Evolutionary conservation across 805 yeast species (phyloP).

Genomic region (Wickerhamomyces bisporus): DNA sequence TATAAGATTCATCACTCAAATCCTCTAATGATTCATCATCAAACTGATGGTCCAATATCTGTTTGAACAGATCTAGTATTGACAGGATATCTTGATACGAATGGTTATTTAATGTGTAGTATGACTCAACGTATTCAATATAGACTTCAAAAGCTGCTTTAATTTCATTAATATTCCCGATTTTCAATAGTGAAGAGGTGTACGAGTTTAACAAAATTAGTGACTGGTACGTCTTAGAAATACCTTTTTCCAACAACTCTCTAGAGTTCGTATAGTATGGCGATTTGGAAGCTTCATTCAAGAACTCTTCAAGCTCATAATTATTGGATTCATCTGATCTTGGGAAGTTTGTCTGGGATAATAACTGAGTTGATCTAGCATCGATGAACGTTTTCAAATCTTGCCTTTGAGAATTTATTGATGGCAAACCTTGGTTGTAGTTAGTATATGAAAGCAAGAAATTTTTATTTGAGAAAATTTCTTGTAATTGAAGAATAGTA

Average conservation of each 20-base stretch:
- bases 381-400: constrained; percentile 11
- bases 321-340: constrained; percentile 34
- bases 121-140: constrained; percentile 34
- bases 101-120: constrained; percentile 30
- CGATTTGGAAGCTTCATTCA: constrained; percentile 22
- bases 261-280: not conserved
- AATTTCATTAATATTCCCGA: constrained; percentile 17
- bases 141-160: constrained; percentile 36
- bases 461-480: constrained; percentile 11
- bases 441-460: constrained; percentile 13
- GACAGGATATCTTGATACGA: constrained; percentile 34
- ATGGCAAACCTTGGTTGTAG: not conserved
- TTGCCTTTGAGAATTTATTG: not conserved
- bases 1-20: constrained; percentile 9
- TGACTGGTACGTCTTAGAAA: constrained; percentile 43
- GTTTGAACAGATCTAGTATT: constrained; percentile 10
- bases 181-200: constrained; percentile 26
- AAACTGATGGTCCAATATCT: constrained; percentile 9
- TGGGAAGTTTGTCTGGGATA: constrained; percentile 36
- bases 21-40: not conserved
- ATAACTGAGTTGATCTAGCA: constrained; percentile 9
- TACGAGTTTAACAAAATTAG: constrained; percentile 29
- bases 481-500: constrained; percentile 3
- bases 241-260: constrained; percentile 27
- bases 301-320: constrained; percentile 27